Percentiles rank a stretch among this genome's conserved stretches.
Evolutionary conservation across 495 filamentous ascomycete species (phyloP).

Genomic region (Xylaria castorea): DNA sequence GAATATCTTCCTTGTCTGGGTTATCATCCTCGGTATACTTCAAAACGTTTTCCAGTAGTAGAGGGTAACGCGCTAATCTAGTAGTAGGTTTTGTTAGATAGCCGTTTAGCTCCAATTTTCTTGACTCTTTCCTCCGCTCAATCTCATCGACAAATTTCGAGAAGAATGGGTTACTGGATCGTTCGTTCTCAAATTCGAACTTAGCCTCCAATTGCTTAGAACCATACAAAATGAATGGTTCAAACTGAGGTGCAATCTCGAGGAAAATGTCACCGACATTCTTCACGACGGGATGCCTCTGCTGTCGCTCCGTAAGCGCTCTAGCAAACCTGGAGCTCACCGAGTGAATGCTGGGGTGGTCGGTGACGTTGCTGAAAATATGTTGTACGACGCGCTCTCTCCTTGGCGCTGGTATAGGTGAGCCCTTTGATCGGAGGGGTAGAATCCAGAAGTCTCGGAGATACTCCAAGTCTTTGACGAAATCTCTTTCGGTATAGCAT

Average conservation of each 20-base stretch:
- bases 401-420: constrained; percentile 86
- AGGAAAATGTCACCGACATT: constrained; percentile 96
- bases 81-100: constrained; percentile 99
- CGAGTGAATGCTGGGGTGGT: constrained; percentile 75
- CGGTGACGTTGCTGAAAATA: constrained; percentile 95
- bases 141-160: constrained; percentile 95
- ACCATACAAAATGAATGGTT: constrained; percentile 96
- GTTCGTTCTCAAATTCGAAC: constrained; percentile 97
- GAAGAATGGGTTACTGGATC: constrained; percentile 83
- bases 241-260: constrained; percentile 87
- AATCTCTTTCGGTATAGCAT: constrained; percentile 98
- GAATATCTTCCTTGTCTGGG: constrained; percentile 89
- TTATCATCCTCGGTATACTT: constrained; percentile 88
- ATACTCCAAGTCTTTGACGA: constrained; percentile 99
- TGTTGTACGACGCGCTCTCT: constrained; percentile 90
- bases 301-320: constrained; percentile 85
- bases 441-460: constrained; percentile 98
- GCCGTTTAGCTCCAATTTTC: constrained; percentile 96
- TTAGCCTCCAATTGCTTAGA: constrained; percentile 96
- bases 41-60: constrained; percentile 88
- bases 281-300: constrained; percentile 84
- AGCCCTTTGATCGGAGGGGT: constrained; percentile 76
- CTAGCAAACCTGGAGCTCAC: constrained; percentile 90
- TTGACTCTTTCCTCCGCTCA: constrained; percentile 92
- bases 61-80: constrained; percentile 90